Conservation (phyloP, 805 yeast species). For the Saccharomycopsis malanga region DNA sequence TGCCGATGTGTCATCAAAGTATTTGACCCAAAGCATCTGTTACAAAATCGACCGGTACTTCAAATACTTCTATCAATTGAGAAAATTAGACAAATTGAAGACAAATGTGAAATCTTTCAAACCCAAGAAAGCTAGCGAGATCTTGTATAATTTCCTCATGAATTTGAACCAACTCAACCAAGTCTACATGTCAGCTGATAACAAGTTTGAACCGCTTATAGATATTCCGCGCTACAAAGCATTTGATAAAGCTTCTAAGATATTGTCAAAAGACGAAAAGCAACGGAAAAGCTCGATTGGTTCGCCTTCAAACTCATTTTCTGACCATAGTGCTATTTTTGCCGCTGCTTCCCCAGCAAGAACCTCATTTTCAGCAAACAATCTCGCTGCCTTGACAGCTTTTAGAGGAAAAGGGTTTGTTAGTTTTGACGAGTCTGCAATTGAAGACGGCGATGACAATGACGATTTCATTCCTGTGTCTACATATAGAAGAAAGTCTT, state of each 20-base stretch:
- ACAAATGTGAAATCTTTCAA: not conserved
- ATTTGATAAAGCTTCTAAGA: not conserved
- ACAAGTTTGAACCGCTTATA: slow-evolving; percentile 32
- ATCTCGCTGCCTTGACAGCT: too few relatives aligned
- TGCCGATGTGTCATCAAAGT: slow-evolving; percentile 33
- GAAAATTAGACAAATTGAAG: not conserved
- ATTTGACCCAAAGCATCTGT: slow-evolving; percentile 28
- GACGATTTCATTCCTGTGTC: slow-evolving; percentile 30
- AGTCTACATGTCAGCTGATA: slow-evolving; percentile 32
- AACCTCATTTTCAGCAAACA: too few relatives aligned
- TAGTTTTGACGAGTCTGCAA: slow-evolving; percentile 24
- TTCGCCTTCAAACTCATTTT: not conserved
- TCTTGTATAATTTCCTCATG: slow-evolving; percentile 31
- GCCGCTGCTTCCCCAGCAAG: not conserved
- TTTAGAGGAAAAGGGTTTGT: not conserved
- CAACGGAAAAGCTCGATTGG: slow-evolving; percentile 2
- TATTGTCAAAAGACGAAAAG: not conserved
- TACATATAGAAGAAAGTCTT: slow-evolving; percentile 29
- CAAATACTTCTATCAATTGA: slow-evolving; percentile 31
- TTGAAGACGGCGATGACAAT: slow-evolving; percentile 24
- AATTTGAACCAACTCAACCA: slow-evolving; percentile 35
- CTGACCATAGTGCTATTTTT: too few relatives aligned
- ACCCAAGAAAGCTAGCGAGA: slow-evolving; percentile 21
- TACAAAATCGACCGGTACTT: slow-evolving; percentile 29
- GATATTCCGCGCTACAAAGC: slow-evolving; percentile 25